Percentiles rank a stretch among this genome's conserved stretches.
These are phyloP conservation scores for Thalia dealbata DNA, from an alignment of 176 grass and related monocot genomes.

Conservation along the genomic window DNA sequence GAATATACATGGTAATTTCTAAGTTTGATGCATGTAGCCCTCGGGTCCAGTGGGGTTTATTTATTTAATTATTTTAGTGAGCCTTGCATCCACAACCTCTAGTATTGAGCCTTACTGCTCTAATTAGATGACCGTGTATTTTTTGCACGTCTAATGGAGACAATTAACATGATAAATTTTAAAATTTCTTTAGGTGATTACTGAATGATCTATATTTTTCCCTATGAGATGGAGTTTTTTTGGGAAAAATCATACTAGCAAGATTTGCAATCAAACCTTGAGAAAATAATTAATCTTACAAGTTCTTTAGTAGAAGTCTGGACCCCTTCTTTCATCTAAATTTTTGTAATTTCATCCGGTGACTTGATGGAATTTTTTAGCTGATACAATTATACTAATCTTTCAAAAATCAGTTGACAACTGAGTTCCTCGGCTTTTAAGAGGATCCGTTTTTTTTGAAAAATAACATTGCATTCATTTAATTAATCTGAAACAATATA, in stretches of 20 bases:
- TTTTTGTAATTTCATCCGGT: background rate
- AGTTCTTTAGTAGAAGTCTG: background rate
- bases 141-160: conserved; percentile 1
- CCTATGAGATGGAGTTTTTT: too few relatives aligned
- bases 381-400: background rate
- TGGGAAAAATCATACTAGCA: background rate
- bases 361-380: background rate
- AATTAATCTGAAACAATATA: too few relatives aligned
- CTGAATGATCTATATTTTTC: too few relatives aligned
- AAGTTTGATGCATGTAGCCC: background rate
- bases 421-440: background rate
- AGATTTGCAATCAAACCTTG: background rate
- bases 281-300: background rate
- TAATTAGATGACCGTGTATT: too few relatives aligned
- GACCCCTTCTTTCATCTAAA: background rate
- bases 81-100: too few relatives aligned
- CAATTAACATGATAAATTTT: background rate
- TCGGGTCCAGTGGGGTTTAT: too few relatives aligned
- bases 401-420: background rate
- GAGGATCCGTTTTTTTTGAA: too few relatives aligned
- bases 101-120: too few relatives aligned
- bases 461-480: too few relatives aligned
- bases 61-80: too few relatives aligned
- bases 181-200: background rate
- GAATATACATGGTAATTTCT: conserved; percentile 87